These are phyloP conservation scores for Diphasiastrum complanatum DNA, from an alignment of 83 land plant species.

Conservation along the genomic window DNA sequence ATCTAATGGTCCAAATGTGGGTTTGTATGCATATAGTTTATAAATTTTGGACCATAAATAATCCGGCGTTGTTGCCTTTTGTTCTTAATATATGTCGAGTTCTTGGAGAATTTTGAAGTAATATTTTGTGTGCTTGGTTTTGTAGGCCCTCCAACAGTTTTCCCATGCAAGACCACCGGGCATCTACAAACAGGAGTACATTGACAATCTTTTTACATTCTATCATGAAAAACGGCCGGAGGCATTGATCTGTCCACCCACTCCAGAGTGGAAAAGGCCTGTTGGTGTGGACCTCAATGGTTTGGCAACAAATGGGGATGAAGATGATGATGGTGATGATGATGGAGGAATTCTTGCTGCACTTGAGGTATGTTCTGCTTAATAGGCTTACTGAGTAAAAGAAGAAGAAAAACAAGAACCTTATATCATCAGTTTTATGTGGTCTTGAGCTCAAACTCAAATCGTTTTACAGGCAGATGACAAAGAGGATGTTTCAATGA, in stretches of 20 bases:
- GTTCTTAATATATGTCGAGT: background rate
- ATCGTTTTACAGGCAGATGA: slow-evolving; percentile 40
- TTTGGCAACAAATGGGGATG: slow-evolving; percentile 70
- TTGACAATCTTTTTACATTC: slow-evolving; percentile 65
- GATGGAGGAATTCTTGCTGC: slow-evolving; percentile 44
- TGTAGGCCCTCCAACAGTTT: slow-evolving; percentile 67
- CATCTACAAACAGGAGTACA: slow-evolving; percentile 82
- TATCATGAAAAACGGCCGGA: slow-evolving; percentile 82
- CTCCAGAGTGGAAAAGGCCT: slow-evolving; percentile 94
- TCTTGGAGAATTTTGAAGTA: background rate
- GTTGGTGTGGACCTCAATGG: slow-evolving; percentile 84
- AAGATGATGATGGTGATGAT: slow-evolving; percentile 66
- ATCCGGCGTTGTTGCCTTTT: background rate
- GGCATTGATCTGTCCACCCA: slow-evolving; percentile 49
- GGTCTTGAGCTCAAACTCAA: no score
- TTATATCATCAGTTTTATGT: no score
- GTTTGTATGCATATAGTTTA: no score
- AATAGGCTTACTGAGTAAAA: background rate
- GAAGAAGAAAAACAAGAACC: no score
- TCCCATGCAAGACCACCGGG: slow-evolving; percentile 91
- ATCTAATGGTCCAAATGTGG: no score
- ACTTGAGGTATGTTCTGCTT: slow-evolving; percentile 39
- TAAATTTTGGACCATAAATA: no score
- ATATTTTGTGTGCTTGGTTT: background rate
- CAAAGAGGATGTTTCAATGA: slow-evolving; percentile 38